Evolutionary conservation across 179 eudicot species (phyloP), one percentile per base, ranked within the genome.

Genomic region (Silene noctiflora): DNA sequence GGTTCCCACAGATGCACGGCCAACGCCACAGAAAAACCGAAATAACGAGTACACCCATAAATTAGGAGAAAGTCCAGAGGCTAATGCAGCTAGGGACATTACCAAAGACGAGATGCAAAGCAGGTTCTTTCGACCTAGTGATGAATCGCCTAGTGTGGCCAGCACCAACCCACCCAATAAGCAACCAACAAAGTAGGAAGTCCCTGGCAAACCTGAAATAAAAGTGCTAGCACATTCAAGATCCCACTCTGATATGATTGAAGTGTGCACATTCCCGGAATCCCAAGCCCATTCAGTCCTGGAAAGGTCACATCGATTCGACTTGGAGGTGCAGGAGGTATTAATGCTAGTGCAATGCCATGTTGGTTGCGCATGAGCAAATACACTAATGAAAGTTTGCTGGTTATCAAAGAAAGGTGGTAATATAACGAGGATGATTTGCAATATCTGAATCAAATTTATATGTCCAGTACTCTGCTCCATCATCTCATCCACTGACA

Each of bases 121-220:
- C 20, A 80, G 69, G 25, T 80, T 80, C 56, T 76, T 80, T 76
- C 76, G 68, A 8, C 83, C 83, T 0, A 80, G 73, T 1, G 77
- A 76, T 44, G 83, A 80, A 58, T 80, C 83, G 2, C 79, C 83
- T 1, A 80, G 74, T 0, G 79, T 72, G 2, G 79, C 73, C n/a
- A 76, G 8, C n/a, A 72, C 0, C 14, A 80, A 29, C 0, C 83
- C 83, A 24, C 83, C 79, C 2, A 80, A 19, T n/a, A 80, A 20
- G 69, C 79, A 75, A 3, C 83, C 83, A 4, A 75, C 5, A 10
- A 80, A 80, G 76, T 75, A 80, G 24, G 48, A 70, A 12, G 83
- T 69, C 44, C n/a, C 31, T 69, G 72, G 72, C 58, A 44, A 3
- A 9, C 72, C 58, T 2, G 56, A 19, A 22, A 69, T 1, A 1